Evolutionary conservation across 768 basidiomycete species (phyloP), one percentile per base, ranked within the genome.

Genomic region (Lactarius akahatsu): DNA sequence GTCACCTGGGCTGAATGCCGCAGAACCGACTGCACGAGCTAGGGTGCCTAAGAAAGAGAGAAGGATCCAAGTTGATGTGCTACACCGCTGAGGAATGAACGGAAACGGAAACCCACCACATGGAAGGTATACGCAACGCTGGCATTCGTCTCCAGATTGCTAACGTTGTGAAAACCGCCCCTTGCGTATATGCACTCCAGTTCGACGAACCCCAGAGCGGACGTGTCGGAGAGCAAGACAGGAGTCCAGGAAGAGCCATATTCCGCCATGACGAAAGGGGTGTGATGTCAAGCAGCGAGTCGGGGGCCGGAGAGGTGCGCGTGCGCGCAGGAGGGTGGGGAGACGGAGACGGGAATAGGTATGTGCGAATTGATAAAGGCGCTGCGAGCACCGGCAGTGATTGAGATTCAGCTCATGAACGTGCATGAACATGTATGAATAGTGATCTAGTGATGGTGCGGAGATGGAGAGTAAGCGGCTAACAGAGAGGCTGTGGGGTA

Each of bases 31-130:
- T 23, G 5, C 62, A 5, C 41, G 41, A 2, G 30, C 62, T 18
- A 18, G 32, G 3, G 32, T 63, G 8, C 62, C 62, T 63, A 41
- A 54, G 26, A 38, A 38, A 3, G 2, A 16, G 16, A 54, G 8
- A 52, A 52, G 8, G 13, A n/a, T 3, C 1, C n/a, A 15, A 11
- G 10, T 9, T 26, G 32, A 20, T 34, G 30, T 8, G 34, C 41
- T 8, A 26, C 13, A 6, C 8, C 52, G 15, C 36, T 16, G 20
- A n/a, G 9, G 13, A 5, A 15, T 30, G 50, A 8, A 62, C 10
- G 41, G 23, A 50, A 8, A 62, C 10, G 41, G 23, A 50, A 63
- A 26, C 54, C n/a, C 40, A 57, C 62, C 62, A 3, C 62, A 3
- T 32, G 9, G 30, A 63, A 63, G 18, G 28, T 32, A n/a, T 34